Evolutionary conservation across 192 early-diverging fungal genomes (phyloP), one percentile per base, ranked within the genome.

Genomic region (Kickxella alabastrina): DNA sequence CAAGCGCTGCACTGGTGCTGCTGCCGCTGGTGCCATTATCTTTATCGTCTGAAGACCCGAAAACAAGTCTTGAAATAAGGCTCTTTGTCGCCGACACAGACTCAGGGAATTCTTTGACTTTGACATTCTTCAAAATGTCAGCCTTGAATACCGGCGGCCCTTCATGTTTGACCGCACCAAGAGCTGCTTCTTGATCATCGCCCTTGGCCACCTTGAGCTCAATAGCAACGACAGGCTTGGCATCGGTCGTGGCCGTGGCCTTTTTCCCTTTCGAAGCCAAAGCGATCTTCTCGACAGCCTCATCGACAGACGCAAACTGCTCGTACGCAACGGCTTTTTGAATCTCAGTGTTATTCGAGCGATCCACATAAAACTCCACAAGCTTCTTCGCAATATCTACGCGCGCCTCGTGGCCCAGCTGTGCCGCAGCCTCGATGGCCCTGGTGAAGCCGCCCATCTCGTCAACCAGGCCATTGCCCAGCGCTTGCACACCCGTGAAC

Each of bases 401-500:
- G 10, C 79, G 65, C 35, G 52, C 50, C 35, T 62, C 52, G 10
- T 52, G 57, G 0, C 74, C 80, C 10, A 78, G 21, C 12, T 74
- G 60, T 3, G 65, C 65, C 6, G 58, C 58, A 19, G 43, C 36
- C 32, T 68, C 68, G n/a, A 81, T 45, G 4, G 83, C 80, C 4
- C 54, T 39, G 3, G 62, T 75, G 27, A 79, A 53, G 18, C 80
- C 68, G 23, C 86, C 86, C 27, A 84, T 25, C 34, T 83, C 68
- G 46, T 89, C 87, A 3, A 87, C 79, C 27, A 89, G 71, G 0
- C 83, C 83, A 42, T 66, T 66, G 12, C 59, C 58, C 24, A 61
- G 41, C 9, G 86, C 87, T 43, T 85, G 72, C 13, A 37, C 49
- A 9, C 85, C 87, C 9, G 72, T 85, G 60, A 76, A 87, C 22